These are phyloP conservation scores for Capsicum chinense DNA, from an alignment of 257 asterid genomes.

Conservation along the genomic window DNA sequence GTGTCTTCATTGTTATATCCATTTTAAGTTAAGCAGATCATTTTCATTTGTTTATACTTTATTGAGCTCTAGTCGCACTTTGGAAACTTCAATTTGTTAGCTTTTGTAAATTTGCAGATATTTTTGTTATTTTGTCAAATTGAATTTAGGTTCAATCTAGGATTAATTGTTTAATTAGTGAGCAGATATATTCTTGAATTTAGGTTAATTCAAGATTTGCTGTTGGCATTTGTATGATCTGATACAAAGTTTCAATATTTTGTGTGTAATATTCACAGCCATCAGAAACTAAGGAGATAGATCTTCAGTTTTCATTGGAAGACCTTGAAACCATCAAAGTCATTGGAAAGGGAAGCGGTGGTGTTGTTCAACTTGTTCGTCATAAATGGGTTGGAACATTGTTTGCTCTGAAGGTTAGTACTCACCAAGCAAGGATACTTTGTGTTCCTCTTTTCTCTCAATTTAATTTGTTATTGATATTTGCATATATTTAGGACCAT, in stretches of 20 bases:
- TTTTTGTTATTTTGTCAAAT: not conserved
- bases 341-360: slow-evolving; percentile 98
- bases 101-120: not conserved
- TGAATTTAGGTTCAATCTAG: not conserved
- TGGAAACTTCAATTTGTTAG: not conserved
- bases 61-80: not conserved
- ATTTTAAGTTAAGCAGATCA: not conserved
- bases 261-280: slow-evolving; percentile 49
- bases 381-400: slow-evolving; percentile 95
- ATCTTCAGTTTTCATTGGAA: slow-evolving; percentile 88
- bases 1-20: not conserved
- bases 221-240: not conserved
- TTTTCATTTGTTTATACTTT: not conserved
- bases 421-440: slow-evolving; percentile 27
- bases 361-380: slow-evolving; percentile 96
- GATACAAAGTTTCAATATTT: not conserved
- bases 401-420: slow-evolving; percentile 88
- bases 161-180: not conserved
- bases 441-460: not conserved
- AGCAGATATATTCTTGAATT: not conserved
- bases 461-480: slow-evolving; percentile 11
- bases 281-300: slow-evolving; percentile 68
- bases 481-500: not conserved
- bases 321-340: slow-evolving; percentile 97
- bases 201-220: not conserved